Percentiles rank a stretch among this genome's conserved stretches.
Evolutionary conservation across 2,329 filamentous ascomycete genomes (phyloP).

Genomic region (Curvularia sp.): DNA sequence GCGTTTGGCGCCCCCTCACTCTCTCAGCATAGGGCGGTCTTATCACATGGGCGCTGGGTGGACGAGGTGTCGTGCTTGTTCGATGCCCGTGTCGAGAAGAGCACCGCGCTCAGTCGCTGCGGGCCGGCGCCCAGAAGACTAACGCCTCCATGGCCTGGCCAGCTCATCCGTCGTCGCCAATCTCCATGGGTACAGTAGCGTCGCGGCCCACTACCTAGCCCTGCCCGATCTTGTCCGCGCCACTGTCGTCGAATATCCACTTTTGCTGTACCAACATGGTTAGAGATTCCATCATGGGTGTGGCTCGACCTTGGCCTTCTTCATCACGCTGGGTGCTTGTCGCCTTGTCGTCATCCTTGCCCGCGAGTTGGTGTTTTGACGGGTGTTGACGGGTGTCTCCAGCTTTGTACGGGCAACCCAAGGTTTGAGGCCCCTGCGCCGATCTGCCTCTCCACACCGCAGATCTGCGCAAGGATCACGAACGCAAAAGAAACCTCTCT

Average conservation of each 20-base stretch:
- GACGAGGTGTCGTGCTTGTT: not conserved
- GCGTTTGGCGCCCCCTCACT: constrained; percentile 5
- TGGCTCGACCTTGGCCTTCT: not conserved
- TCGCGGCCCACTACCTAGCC: constrained; percentile 1
- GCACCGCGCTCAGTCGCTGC: not conserved
- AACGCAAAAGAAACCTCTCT: not conserved
- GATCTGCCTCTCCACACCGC: constrained; percentile 1
- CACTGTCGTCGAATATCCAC: not conserved
- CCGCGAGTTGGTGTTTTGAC: no score
- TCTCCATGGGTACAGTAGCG: not conserved
- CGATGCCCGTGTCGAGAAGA: not conserved
- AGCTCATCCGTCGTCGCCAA: not conserved
- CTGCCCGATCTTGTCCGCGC: not conserved
- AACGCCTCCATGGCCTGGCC: constrained; percentile 1
- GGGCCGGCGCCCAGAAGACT: not conserved
- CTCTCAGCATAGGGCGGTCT: not conserved
- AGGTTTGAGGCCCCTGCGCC: constrained; percentile 2
- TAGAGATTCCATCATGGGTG: not conserved
- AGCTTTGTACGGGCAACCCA: not conserved
- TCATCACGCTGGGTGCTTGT: not conserved
- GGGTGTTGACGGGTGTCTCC: not conserved
- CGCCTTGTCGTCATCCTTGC: not conserved
- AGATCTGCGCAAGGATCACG: constrained; percentile 2
- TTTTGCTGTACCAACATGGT: not conserved
- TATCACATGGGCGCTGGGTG: constrained; percentile 1